phyloP scores from a whole-genome alignment of 306 rosid species.

The Quercus ilex region DNA sequence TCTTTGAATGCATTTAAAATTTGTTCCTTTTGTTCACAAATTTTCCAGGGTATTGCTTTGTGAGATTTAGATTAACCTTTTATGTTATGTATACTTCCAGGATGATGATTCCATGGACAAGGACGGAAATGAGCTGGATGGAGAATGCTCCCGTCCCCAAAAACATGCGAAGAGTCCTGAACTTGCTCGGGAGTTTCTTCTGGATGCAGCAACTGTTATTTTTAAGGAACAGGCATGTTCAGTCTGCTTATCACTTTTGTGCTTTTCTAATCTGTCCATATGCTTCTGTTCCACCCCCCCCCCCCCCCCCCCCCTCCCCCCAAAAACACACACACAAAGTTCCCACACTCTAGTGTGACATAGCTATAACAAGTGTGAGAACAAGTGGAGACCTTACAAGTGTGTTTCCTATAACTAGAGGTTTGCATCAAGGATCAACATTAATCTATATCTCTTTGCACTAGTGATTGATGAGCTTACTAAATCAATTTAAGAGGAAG shows the following conservation, averaged over 20 bases:
- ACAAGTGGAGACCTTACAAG: no score
- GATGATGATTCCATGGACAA: slow-evolving; percentile 94
- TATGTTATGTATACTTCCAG: slow-evolving; percentile 38
- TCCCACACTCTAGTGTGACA: no score
- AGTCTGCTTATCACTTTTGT: slow-evolving; percentile 13
- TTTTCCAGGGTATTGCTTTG: slow-evolving; percentile 5
- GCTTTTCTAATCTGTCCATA: neutral
- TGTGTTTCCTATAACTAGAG: no score
- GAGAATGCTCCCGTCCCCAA: slow-evolving; percentile 98
- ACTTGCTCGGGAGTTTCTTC: slow-evolving; percentile 96
- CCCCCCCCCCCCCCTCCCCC: neutral
- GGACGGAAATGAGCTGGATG: slow-evolving; percentile 92
- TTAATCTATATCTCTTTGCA: no score
- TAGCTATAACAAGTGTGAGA: no score
- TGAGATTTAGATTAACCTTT: slow-evolving; percentile 13
- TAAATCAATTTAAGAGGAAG: no score
- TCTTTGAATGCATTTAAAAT: neutral
- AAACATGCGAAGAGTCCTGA: slow-evolving; percentile 99
- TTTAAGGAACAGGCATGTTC: slow-evolving; percentile 91
- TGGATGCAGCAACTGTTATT: slow-evolving; percentile 97
- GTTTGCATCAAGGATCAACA: no score
- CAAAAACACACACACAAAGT: no score
- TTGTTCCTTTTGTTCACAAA: neutral
- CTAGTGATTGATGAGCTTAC: no score
- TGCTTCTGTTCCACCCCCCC: neutral